Conservation (phyloP, 202 grass and related monocot species). For the Elaeis oleifera region DNA sequence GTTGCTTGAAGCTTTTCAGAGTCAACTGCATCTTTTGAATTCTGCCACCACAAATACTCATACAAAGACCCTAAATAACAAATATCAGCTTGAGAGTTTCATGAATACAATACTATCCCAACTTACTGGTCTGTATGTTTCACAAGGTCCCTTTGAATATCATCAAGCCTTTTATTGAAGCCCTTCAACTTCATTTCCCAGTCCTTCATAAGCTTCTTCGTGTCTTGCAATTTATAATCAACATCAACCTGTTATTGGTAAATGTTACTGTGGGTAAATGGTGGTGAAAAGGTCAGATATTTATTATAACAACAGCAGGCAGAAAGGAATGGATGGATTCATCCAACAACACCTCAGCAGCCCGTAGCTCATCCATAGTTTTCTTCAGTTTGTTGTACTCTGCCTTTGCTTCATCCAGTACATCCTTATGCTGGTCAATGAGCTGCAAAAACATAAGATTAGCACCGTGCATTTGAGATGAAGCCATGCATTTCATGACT, state of each 20-base stretch:
- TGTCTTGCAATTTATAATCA: constrained; percentile 76
- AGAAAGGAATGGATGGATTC: constrained; percentile 1
- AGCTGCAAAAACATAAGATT: constrained; percentile 38
- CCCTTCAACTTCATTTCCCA: constrained; percentile 76
- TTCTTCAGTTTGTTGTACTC: constrained; percentile 75
- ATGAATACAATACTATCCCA: constrained; percentile 5
- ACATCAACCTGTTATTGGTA: constrained; percentile 53
- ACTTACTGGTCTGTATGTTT: constrained; percentile 92
- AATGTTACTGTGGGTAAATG: constrained; percentile 6
- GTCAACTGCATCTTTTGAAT: constrained; percentile 79
- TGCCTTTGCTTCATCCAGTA: constrained; percentile 73
- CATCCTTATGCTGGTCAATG: constrained; percentile 67
- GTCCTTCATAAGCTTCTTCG: constrained; percentile 62
- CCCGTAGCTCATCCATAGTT: constrained; percentile 71
- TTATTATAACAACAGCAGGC: neutral
- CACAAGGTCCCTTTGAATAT: constrained; percentile 53
- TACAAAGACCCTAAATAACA: neutral
- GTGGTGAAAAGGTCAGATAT: constrained; percentile 6
- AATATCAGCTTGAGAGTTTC: neutral
- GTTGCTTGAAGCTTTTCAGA: constrained; percentile 71
- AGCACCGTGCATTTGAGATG: neutral
- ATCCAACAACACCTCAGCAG: constrained; percentile 40
- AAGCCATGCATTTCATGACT: constrained; percentile 5
- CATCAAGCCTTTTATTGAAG: constrained; percentile 62
- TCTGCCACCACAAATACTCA: constrained; percentile 39